These are phyloP conservation scores for Solanum rostratum DNA, from an alignment of 257 asterid species.

Conservation along the genomic window DNA sequence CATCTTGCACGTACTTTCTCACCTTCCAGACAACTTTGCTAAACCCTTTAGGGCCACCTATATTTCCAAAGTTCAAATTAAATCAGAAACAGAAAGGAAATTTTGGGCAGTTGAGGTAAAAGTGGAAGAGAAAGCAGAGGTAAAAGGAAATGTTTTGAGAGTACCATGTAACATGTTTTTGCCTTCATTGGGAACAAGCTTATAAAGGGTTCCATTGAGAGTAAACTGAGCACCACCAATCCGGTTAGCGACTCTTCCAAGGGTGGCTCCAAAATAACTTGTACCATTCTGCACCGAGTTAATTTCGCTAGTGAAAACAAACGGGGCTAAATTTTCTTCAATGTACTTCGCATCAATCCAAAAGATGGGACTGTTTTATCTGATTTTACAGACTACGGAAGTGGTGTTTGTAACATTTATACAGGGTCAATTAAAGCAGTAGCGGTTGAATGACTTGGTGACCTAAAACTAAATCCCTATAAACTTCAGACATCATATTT, in stretches of 20 bases:
- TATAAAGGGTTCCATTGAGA: conserved; percentile 49
- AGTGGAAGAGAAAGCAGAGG: neutral
- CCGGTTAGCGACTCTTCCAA: conserved; percentile 81
- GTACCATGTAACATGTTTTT: conserved; percentile 68
- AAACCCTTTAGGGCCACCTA: conserved; percentile 8
- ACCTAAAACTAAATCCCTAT: neutral
- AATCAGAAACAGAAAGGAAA: neutral
- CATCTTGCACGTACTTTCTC: neutral
- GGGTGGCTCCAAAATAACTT: conserved; percentile 52
- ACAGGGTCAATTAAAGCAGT: neutral
- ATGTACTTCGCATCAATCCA: neutral
- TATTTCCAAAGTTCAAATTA: neutral
- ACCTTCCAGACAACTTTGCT: conserved; percentile 9
- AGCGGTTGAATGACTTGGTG: neutral
- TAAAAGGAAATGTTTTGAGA: neutral
- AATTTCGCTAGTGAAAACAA: neutral
- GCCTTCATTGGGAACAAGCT: conserved; percentile 59
- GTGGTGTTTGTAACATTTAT: too few species aligned
- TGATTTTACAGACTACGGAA: neutral
- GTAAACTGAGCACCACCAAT: conserved; percentile 70
- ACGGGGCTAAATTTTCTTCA: neutral
- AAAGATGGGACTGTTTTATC: neutral
- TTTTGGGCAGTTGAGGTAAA: neutral
- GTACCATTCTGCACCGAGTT: conserved; percentile 40
- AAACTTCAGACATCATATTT: neutral